Conservation (phyloP, 164 flowering plant species). For the Saururus chinensis region DNA sequence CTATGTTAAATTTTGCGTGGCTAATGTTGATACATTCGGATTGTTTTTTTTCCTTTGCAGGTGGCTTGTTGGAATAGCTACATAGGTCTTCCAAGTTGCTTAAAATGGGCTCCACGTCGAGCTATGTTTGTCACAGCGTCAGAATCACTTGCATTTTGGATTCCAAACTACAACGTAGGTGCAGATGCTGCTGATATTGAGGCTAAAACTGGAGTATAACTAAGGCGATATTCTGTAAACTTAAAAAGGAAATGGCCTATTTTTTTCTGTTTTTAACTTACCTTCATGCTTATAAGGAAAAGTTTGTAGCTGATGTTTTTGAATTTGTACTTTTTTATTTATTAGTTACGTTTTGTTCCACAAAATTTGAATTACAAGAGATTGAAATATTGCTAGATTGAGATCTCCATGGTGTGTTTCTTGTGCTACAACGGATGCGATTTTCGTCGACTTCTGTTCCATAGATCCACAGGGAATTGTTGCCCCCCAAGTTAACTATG, state of each 20-base stretch:
- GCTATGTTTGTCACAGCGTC: slow-evolving; percentile 96
- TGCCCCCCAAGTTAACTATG: no score
- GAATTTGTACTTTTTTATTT: no score
- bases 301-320: no score
- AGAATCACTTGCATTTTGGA: slow-evolving; percentile 80
- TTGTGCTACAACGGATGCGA: no score
- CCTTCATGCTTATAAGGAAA: no score
- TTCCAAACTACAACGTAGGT: slow-evolving; percentile 38
- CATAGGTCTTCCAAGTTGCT: slow-evolving; percentile 64
- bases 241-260: neutral
- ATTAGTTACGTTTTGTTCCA: no score
- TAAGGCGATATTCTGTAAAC: neutral
- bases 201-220: slow-evolving; percentile 13
- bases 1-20: neutral
- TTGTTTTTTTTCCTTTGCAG: slow-evolving; percentile 24
- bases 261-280: neutral
- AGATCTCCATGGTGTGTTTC: no score
- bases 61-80: slow-evolving; percentile 75
- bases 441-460: no score
- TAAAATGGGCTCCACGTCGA: slow-evolving; percentile 97
- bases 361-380: no score
- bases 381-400: no score
- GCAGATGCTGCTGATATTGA: slow-evolving; percentile 16
- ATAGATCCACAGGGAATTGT: no score
- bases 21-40: neutral